Conservation (phyloP, 805 yeast species). For the Sugiyamaella boreocaroliniensis region DNA sequence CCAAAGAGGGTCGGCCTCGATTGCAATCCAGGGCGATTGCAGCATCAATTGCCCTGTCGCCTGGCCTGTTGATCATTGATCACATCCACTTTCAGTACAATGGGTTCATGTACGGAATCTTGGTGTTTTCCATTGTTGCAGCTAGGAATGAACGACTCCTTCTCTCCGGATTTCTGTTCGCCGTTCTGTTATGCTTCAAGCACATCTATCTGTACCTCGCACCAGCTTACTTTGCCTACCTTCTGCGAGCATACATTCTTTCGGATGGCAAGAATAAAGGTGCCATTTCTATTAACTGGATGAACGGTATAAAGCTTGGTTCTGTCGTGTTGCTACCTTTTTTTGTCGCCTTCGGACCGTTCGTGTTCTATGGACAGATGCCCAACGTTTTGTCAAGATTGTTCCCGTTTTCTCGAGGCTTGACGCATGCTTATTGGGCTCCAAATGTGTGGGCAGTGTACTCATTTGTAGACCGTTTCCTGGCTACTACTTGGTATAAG, state of each 20-base stretch:
- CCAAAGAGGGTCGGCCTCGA: conserved; percentile 20
- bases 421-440: conserved; percentile 99
- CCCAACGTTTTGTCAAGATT: conserved; percentile 62
- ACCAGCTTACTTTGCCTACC: conserved; percentile 81
- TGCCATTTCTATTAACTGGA: conserved; percentile 43
- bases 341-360: conserved; percentile 70
- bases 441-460: conserved; percentile 96
- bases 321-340: conserved; percentile 56
- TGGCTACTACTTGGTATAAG: conserved; percentile 30
- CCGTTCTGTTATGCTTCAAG: conserved; percentile 80
- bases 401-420: conserved; percentile 90
- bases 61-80: conserved; percentile 85
- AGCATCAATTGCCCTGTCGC: conserved; percentile 74
- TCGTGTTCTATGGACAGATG: conserved; percentile 51
- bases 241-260: conserved; percentile 67
- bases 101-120: conserved; percentile 83
- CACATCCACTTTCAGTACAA: conserved; percentile 97
- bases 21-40: conserved; percentile 67
- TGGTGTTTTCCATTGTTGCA: conserved; percentile 64
- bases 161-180: conserved; percentile 54
- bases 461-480: conserved; percentile 68
- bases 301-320: conserved; percentile 55
- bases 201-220: conserved; percentile 91
- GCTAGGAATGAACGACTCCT: conserved; percentile 56
- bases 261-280: conserved; percentile 5